Base-by-base conservation (phyloP, 306 rosid genomes). In the Begonia loranthoides region DNA sequence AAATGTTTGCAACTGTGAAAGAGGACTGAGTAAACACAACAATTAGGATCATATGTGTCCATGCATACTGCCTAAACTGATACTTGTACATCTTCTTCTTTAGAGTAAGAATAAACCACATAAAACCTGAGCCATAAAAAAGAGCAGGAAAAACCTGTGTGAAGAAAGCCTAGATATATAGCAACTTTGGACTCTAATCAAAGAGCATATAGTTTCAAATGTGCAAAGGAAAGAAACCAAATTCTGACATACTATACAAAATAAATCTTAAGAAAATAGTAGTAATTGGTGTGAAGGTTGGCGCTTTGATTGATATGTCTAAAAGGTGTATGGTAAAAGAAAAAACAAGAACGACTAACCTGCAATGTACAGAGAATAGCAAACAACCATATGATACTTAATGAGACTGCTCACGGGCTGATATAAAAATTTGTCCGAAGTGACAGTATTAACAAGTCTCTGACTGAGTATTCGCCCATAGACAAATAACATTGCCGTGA, bases 21-120 rank as follows among this genome's bases (percentile, higher is more conserved):
- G 99, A 80, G 51, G 99, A 92, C 71, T 92, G 99, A 5, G 84
- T 76, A 76, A 92, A 92, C 69, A 92, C 96, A 22, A 83, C 83
- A 50, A 92, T 83, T 48, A 92, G 79, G 77, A 92, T 92, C 99
- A 92, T 92, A 61, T 92, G 94, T n/a, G 99, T 92, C 99, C 99
- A 92, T 56, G 99, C 96, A 80, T 80, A 92, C 88, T 92, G 99
- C 74, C 99, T 88, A 83, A 92, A 92, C 66, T 92, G 99, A 78
- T 92, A 92, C 80, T 92, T 92, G 71, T 86, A 86, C 99, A 86
- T 83, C 89, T 79, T 92, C 89, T 92, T 92, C 79, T 92, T 92
- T 61, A 92, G 63, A 39, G 99, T 80, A 64, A 92, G 79, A 74
- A 92, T 92, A 80, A 92, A 92, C 99, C 96, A 92, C 83, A 92